These are phyloP conservation scores for Trametes versicolor DNA, from an alignment of 1,284 basidiomycete species.

Conservation along the genomic window DNA sequence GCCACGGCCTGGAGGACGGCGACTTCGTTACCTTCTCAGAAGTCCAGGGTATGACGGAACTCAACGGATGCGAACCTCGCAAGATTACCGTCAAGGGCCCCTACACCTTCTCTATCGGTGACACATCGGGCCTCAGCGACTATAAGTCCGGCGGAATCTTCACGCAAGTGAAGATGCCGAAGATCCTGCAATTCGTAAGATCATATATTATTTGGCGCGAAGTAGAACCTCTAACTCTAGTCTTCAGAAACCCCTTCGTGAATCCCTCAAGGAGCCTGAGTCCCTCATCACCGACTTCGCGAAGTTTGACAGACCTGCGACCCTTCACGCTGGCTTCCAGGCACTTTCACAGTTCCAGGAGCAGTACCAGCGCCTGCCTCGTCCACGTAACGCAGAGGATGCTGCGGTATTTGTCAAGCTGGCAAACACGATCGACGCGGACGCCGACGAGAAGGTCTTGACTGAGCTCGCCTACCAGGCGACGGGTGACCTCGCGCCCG, in stretches of 20 bases:
- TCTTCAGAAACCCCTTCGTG: conserved; percentile 89
- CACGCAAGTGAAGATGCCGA: conserved; percentile 99
- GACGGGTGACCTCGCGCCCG: conserved; percentile 90
- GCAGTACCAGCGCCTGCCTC: conserved; percentile 78
- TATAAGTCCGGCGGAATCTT: conserved; percentile 96
- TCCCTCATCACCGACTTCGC: conserved; percentile 97
- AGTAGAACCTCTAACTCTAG: neutral
- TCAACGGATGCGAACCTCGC: conserved; percentile 92
- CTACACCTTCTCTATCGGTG: conserved; percentile 95
- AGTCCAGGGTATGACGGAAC: conserved; percentile 93
- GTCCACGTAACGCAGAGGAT: conserved; percentile 87
- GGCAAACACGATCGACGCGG: conserved; percentile 82
- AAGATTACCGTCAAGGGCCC: conserved; percentile 96
- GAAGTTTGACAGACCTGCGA: conserved; percentile 94
- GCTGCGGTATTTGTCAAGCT: conserved; percentile 77
- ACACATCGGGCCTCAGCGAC: conserved; percentile 80
- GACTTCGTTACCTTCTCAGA: conserved; percentile 99
- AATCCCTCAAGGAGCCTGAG: conserved; percentile 87
- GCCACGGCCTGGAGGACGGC: conserved; percentile 98
- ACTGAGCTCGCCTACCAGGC: conserved; percentile 94
- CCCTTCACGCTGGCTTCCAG: conserved; percentile 95
- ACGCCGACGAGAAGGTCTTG: conserved; percentile 85
- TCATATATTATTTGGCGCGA: neutral
- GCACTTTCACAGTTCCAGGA: conserved; percentile 88
- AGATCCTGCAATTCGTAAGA: conserved; percentile 90